Evolutionary conservation across 805 yeast species (phyloP).

Genomic region (Metschnikowia bowlesiae): DNA sequence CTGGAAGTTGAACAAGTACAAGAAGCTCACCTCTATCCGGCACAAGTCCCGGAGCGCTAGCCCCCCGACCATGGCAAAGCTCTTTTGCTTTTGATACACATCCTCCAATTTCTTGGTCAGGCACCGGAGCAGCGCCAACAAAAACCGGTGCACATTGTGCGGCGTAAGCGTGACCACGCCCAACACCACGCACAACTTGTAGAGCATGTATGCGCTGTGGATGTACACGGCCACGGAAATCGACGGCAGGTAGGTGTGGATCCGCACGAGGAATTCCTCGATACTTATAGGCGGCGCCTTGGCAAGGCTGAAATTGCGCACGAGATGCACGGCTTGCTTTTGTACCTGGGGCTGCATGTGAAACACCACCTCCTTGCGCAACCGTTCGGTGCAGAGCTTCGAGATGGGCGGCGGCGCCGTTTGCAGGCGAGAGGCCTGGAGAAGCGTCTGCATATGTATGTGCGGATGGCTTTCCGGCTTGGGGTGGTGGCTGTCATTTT

Average conservation of each 20-base stretch:
- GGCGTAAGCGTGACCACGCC: constrained; percentile 30
- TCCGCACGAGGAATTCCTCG: constrained; percentile 32
- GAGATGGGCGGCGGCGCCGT: constrained; percentile 4
- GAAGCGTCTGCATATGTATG: constrained; percentile 23
- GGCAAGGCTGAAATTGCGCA: constrained; percentile 30
- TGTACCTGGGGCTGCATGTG: constrained; percentile 15
- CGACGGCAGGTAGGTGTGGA: constrained; percentile 37
- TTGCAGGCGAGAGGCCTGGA: constrained; percentile 15
- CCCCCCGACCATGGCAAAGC: constrained; percentile 44
- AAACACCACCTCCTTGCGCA: constrained; percentile 21
- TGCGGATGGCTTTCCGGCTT: not conserved
- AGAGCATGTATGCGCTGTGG: constrained; percentile 37
- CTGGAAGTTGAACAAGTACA: constrained; percentile 48
- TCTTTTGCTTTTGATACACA: constrained; percentile 38
- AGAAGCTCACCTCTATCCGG: constrained; percentile 46
- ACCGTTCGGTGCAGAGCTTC: constrained; percentile 13
- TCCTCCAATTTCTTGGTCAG: constrained; percentile 42
- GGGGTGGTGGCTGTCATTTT: not conserved
- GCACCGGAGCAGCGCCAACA: constrained; percentile 36
- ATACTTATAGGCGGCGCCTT: constrained; percentile 33
- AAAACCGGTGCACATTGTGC: constrained; percentile 36
- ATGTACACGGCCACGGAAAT: constrained; percentile 37
- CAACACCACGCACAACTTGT: constrained; percentile 30
- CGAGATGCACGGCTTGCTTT: constrained; percentile 26
- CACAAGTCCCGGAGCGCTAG: constrained; percentile 41